These are phyloP conservation scores for Euphorbia celastroides DNA, from an alignment of 441 rosid species.

Conservation along the genomic window DNA sequence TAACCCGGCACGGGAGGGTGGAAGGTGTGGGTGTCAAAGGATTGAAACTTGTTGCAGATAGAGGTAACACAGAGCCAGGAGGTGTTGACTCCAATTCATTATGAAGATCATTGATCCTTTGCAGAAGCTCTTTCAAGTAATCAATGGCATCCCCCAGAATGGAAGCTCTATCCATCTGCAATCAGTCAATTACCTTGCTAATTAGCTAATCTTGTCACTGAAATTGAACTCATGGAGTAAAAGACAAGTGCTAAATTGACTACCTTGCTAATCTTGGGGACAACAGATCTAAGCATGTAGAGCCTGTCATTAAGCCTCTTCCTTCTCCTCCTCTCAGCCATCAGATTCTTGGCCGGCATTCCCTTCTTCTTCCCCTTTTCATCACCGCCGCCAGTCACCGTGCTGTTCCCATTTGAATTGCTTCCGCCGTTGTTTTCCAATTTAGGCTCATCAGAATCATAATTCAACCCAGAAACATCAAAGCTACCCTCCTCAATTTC, in stretches of 20 bases:
- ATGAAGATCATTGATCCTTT: constrained; percentile 56
- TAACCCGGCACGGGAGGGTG: constrained; percentile 42
- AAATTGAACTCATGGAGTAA: no score
- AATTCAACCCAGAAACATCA: constrained; percentile 40
- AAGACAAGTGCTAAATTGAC: no score
- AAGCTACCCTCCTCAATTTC: constrained; percentile 32
- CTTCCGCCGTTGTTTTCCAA: constrained; percentile 36
- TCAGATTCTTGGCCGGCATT: constrained; percentile 52
- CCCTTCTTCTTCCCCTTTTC: constrained; percentile 52
- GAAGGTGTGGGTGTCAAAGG: constrained; percentile 56
- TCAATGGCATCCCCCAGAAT: constrained; percentile 67
- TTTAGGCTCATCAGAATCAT: constrained; percentile 42
- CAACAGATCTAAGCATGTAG: constrained; percentile 54
- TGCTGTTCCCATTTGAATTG: constrained; percentile 39
- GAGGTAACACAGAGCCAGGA: constrained; percentile 32
- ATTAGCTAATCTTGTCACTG: no score
- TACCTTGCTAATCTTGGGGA: constrained; percentile 65
- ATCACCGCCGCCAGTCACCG: constrained; percentile 36
- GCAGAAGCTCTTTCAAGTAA: constrained; percentile 61
- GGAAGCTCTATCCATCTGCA: constrained; percentile 68
- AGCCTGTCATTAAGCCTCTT: constrained; percentile 62
- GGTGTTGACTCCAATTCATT: constrained; percentile 52
- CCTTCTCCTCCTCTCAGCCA: constrained; percentile 60
- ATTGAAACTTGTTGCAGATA: constrained; percentile 37
- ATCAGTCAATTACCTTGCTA: no score